Evolutionary conservation across 1,284 basidiomycete species (phyloP), one percentile per base, ranked within the genome.

Genomic region (Cutaneotrichosporon cyanovorans): DNA sequence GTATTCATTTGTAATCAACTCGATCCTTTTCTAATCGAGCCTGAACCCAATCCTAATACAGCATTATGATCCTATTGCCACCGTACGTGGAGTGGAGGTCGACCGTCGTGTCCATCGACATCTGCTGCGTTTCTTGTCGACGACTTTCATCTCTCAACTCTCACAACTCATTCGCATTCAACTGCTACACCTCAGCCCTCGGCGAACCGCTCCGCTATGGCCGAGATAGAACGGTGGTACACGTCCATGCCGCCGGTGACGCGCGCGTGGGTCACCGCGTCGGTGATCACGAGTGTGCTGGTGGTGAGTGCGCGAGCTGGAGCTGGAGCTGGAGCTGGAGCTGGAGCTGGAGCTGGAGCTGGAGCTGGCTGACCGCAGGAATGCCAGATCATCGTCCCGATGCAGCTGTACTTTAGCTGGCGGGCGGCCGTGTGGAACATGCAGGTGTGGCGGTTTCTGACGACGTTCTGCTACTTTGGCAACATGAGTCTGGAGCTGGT

Each of bases 401-500:
- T 92, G 18, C 90, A 93, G 68, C 78, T 95, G 22, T 95, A 91
- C 72, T 93, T 89, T 72, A 92, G 87, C 59, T 87, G 82, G 67
- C 85, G 84, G 65, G 80, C 83, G 20, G 82, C 85, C 3, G 85
- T 93, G 55, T 75, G 78, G 15, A 87, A 92, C 56, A 77, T 75
- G 31, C 88, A 93, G 78, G 76, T 83, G 54, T 97, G 91, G 91
- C 79, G 93, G 23, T 77, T 83, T 36, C 69, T 86, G 43, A 95
- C 91, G 21, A 91, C 85, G 8, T 97, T 97, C 76, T 83, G 93
- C 62, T 98, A 93, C 74, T 98, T 97, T 71, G 93, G 93, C 10
- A 80, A 84, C 0, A 79, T 97, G 57, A 87, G 85, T 2, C 74
- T 97, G n/a, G 92, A 97, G 66, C 89, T 96, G 55, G 77, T 93